Percentiles rank a stretch among this genome's conserved stretches.
Conservation (phyloP, 139 green algal species). For the Micractinium sp. region DNA sequence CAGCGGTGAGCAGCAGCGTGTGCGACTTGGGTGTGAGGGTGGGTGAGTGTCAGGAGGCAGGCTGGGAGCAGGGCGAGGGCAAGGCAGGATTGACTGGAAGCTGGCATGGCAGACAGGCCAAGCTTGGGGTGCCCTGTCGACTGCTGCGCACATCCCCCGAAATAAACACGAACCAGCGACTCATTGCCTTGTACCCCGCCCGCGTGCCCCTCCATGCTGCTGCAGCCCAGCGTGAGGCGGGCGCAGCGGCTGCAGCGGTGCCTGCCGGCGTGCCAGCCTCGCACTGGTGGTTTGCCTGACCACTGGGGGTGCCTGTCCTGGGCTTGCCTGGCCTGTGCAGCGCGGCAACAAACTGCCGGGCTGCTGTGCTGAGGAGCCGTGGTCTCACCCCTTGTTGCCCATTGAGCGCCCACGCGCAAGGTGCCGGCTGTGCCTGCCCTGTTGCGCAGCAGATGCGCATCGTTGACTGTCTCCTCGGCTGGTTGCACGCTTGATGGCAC, state of each 20-base stretch:
- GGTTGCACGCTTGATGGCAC: no score
- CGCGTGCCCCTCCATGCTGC: no score
- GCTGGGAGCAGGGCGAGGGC: not conserved
- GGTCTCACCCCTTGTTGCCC: not conserved
- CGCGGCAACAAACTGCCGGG: not conserved
- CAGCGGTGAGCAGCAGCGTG: not conserved
- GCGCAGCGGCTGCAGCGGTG: not conserved
- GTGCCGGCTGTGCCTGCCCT: not conserved
- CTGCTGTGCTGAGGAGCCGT: not conserved
- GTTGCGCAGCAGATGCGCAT: not conserved
- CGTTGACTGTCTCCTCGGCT: not conserved
- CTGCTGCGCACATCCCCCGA: no score
- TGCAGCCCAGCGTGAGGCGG: not conserved
- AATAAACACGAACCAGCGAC: not conserved
- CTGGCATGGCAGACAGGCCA: no score
- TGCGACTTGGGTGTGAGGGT: not conserved
- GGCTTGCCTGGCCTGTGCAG: no score
- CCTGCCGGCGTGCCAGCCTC: not conserved
- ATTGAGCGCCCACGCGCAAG: not conserved
- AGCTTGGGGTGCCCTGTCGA: no score
- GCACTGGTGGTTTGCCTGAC: conserved; percentile 30
- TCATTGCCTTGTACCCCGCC: not conserved
- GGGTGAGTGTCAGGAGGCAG: not conserved
- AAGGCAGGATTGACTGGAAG: not conserved
- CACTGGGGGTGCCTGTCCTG: no score